Evolutionary conservation across 352 stramenopile genomes (phyloP).

Genomic region (Phytophthora podocarpi): DNA sequence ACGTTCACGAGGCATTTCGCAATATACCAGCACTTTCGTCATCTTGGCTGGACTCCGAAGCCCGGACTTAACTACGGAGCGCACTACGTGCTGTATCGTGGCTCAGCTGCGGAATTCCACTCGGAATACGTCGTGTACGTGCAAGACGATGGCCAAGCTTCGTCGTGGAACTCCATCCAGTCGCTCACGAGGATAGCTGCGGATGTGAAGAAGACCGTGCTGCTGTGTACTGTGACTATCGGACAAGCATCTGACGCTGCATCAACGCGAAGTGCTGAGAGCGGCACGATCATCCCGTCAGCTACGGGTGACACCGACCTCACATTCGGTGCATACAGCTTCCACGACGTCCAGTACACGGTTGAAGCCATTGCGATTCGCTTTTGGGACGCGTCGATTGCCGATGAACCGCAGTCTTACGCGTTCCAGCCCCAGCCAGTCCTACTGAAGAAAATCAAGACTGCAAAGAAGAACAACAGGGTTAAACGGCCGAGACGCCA

Average conservation of each 20-base stretch:
- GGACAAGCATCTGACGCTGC: not conserved
- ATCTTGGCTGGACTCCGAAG: slow-evolving; percentile 51
- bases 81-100: slow-evolving; percentile 71
- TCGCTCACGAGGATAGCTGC: slow-evolving; percentile 71
- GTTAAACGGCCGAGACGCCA: slow-evolving; percentile 29
- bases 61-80: slow-evolving; percentile 78
- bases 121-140: slow-evolving; percentile 83
- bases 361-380: slow-evolving; percentile 55
- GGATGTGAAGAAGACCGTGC: slow-evolving; percentile 82
- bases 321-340: slow-evolving; percentile 36
- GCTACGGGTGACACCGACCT: slow-evolving; percentile 4
- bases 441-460: slow-evolving; percentile 41
- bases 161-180: slow-evolving; percentile 63
- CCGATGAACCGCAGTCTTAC: slow-evolving; percentile 28
- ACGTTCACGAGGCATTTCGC: slow-evolving; percentile 50
- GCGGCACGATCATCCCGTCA: not conserved
- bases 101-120: slow-evolving; percentile 54
- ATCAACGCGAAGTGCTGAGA: not conserved
- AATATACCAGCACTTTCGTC: slow-evolving; percentile 69
- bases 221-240: slow-evolving; percentile 57
- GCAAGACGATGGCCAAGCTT: slow-evolving; percentile 6
- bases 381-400: slow-evolving; percentile 55
- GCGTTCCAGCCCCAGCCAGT: slow-evolving; percentile 48
- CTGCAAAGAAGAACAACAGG: slow-evolving; percentile 35
- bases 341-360: slow-evolving; percentile 40